Base-by-base conservation (phyloP, 2,329 filamentous ascomycete genomes). In the Colletotrichum trifolii region DNA sequence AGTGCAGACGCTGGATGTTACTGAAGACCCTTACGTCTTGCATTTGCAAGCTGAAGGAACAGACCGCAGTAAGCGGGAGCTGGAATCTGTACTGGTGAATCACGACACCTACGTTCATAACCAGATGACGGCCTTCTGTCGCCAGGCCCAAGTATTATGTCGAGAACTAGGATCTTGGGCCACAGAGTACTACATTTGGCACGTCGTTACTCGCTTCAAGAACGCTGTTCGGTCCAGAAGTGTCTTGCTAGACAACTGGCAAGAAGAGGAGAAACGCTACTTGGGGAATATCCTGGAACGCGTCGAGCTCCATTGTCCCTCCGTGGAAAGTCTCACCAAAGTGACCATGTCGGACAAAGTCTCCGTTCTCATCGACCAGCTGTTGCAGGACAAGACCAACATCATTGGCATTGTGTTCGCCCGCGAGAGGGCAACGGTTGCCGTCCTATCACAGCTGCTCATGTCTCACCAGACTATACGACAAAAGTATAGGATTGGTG, bases 371-470 rank as follows among this genome's bases (percentile, higher is more conserved):
- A 74, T 93, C 3, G 61, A 75, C 5, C 77, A 85, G 5, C 82
- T 91, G 13, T 68, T 86, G 2, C 71, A 72, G 2, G 73, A 77
- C 11, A 74, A 83, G 2, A 74, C 81, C 1, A 72, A 76, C 2
- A 75, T 81, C 0, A 82, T 85, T 4, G 88, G 89, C 0, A 88
- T 94, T 13, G 76, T 94, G 0, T 94, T 94, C 69, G 91, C 87
- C 33, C 80, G 85, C 62, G 86, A 91, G 71, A 79, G 89, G 54
- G 83, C 83, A 1, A 88, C 86, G 0, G 89, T 88, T 1, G 82
- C 81, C 7, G 83, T 91, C 4, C 77, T 94, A 36, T 76, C 82
- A 2, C 81, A 88, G 6, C 71, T 93, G 2, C 74, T 93, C 1
- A 79, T 80, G 0, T 70, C 79, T 0, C 84, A 89, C 67, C 84